Evolutionary conservation across 2,329 filamentous ascomycete species (phyloP), one percentile per base, ranked within the genome.

Genomic region (Podosphaera fusca): DNA sequence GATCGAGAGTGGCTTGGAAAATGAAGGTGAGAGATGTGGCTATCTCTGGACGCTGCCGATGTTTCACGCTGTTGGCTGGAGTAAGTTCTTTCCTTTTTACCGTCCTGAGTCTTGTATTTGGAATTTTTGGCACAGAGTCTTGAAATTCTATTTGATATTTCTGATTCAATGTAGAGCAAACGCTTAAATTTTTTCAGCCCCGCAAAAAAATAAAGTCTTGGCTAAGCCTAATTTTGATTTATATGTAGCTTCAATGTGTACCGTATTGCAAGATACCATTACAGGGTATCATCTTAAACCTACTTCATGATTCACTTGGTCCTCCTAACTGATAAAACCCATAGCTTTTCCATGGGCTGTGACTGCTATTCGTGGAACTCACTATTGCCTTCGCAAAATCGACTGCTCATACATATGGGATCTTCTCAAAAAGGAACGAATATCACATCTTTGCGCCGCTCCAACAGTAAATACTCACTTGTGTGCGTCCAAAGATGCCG

Each of bases 401-500:
- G 88, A 96, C 70, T 98, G 98, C 67, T 80, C 86, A 0, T 75
- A 90, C 58, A 94, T 98, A 59, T 98, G 92, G 92, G 78, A 78
- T 54, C 72, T 98, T 3, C 72, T 98, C 38, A 94, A 88, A 65
- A 78, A 87, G 56, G 86, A 96, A 69, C 74, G 79, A 5, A 84
- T 98, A 61, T 96, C 88, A 0, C 92, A 98, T 69, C 96, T 94
- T 72, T 94, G 90, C 66, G 90, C 90, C 0, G 92, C 90, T 0
- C 92, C 92, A 0, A 98, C 92, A 0, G 92, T 98, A 56, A 96
- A 96, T 68, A 98, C 90, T 0, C 72, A 96, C 0, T 78, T 98
- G 2, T 95, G 92, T 66, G 84, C 84, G 10, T 78, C 85, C 2
- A 76, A 82, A 46, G 82, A 88, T 68, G 90, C 92, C 2, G 78